Conservation (phyloP, 1,139 yeast genomes). For the Hansenula lynferdii region DNA sequence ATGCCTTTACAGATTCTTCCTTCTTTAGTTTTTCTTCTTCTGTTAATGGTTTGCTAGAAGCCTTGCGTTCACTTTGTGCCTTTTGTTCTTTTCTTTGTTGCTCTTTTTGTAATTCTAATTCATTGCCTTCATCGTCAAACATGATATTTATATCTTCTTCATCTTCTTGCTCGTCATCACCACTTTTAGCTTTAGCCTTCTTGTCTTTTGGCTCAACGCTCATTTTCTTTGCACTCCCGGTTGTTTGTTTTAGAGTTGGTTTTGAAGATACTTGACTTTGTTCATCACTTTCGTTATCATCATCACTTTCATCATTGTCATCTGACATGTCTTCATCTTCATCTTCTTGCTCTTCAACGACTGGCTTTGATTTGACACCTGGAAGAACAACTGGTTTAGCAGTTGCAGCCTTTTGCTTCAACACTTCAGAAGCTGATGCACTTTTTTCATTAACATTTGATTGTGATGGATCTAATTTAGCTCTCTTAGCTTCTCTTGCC, state of each 20-base stretch:
- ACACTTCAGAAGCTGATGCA: conserved; percentile 64
- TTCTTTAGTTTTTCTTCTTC: conserved; percentile 24
- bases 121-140: conserved; percentile 80
- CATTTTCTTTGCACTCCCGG: not conserved
- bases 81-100: conserved; percentile 8
- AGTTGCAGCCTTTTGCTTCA: conserved; percentile 47
- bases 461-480: conserved; percentile 71
- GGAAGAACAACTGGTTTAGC: conserved; percentile 63
- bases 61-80: conserved; percentile 8
- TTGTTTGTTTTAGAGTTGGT: conserved; percentile 3
- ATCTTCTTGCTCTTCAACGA: conserved; percentile 21
- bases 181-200: not conserved
- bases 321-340: conserved; percentile 17
- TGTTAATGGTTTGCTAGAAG: conserved; percentile 10
- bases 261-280: conserved; percentile 10
- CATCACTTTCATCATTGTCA: conserved; percentile 17
- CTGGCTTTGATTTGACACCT: conserved; percentile 36
- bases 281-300: conserved; percentile 13
- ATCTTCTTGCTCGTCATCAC: conserved; percentile 15
- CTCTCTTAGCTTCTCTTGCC: conserved; percentile 52
- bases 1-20: conserved; percentile 47
- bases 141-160: conserved; percentile 44
- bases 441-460: conserved; percentile 37
- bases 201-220: not conserved
- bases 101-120: conserved; percentile 25